Percentiles rank a stretch among this genome's conserved stretches.
Evolutionary conservation across 2,329 filamentous ascomycete genomes (phyloP).

Genomic region (Penicillium italicum): DNA sequence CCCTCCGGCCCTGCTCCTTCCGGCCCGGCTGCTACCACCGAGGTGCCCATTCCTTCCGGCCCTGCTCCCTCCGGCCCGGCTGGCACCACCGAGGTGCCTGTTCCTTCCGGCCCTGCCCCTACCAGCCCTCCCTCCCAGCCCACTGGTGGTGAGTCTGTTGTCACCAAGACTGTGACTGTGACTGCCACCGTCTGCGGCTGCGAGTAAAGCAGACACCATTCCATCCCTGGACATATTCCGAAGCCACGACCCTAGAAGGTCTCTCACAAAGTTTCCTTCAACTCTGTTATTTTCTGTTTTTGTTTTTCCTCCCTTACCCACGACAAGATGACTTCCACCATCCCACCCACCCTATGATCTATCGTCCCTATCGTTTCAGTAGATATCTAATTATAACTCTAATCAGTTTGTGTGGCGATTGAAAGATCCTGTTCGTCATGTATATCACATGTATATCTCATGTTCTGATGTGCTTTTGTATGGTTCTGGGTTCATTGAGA

Average conservation of each 20-base stretch:
- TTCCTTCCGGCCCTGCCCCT: slow-evolving; percentile 9
- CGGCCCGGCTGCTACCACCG: slow-evolving; percentile 7
- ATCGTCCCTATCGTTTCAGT: slow-evolving; percentile 23
- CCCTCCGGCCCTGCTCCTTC: slow-evolving; percentile 9
- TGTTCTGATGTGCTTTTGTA: background rate
- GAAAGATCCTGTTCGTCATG: slow-evolving; percentile 5
- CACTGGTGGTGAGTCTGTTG: background rate
- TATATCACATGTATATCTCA: slow-evolving; percentile 12
- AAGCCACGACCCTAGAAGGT: background rate
- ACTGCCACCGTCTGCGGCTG: slow-evolving; percentile 27
- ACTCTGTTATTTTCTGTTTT: slow-evolving; percentile 1
- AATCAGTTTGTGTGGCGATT: slow-evolving; percentile 19
- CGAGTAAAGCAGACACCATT: slow-evolving; percentile 16
- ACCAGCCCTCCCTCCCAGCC: slow-evolving; percentile 16
- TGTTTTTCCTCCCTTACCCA: slow-evolving; percentile 6
- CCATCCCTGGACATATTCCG: background rate
- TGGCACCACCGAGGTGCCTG: background rate
- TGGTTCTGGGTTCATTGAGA: background rate
- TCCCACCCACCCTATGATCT: slow-evolving; percentile 14
- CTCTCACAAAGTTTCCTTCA: background rate
- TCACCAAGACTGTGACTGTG: slow-evolving; percentile 12
- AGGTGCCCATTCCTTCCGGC: background rate
- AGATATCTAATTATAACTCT: slow-evolving; percentile 38
- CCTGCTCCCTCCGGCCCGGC: slow-evolving; percentile 7
- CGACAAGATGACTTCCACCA: slow-evolving; percentile 18